Evolutionary conservation across 83 land plant genomes (phyloP).

Genomic region (Diphasiastrum complanatum): DNA sequence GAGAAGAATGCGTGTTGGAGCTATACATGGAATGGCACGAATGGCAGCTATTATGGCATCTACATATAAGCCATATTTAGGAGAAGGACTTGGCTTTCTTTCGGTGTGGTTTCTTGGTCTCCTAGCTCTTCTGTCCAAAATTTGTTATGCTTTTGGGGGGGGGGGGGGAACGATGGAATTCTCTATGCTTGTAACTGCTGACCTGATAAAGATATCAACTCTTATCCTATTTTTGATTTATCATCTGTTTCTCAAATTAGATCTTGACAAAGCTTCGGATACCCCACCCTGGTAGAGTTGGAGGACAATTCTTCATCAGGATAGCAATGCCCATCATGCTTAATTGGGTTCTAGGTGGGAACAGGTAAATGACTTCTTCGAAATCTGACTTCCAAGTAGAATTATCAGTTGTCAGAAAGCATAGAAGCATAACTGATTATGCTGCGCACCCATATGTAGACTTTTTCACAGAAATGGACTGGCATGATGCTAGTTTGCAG

Average conservation of each 20-base stretch:
- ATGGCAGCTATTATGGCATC: constrained; percentile 95
- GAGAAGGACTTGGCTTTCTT: constrained; percentile 51
- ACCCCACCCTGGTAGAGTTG: constrained; percentile 95
- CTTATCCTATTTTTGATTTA: not conserved
- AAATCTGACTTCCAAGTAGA: not conserved
- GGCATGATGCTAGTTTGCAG: too few species aligned
- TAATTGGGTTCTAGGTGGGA: constrained; percentile 87
- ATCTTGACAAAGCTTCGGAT: constrained; percentile 63
- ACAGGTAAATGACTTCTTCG: constrained; percentile 46
- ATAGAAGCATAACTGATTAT: not conserved
- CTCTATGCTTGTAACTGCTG: constrained; percentile 1
- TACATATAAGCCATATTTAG: constrained; percentile 83
- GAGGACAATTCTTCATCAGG: constrained; percentile 67
- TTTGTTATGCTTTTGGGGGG: not conserved
- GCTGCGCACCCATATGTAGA: too few species aligned
- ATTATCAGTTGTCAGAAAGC: not conserved
- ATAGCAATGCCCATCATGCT: constrained; percentile 85
- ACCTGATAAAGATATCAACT: not conserved
- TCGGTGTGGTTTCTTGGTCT: constrained; percentile 18
- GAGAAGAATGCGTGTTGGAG: constrained; percentile 68
- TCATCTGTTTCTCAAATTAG: constrained; percentile 26
- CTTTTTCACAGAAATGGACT: too few species aligned
- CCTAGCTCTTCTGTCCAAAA: not conserved
- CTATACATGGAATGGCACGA: constrained; percentile 81
- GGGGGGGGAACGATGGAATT: not conserved